These are phyloP conservation scores for Emergomyces orientalis DNA, from an alignment of 2,329 filamentous ascomycete genomes.

Conservation along the genomic window DNA sequence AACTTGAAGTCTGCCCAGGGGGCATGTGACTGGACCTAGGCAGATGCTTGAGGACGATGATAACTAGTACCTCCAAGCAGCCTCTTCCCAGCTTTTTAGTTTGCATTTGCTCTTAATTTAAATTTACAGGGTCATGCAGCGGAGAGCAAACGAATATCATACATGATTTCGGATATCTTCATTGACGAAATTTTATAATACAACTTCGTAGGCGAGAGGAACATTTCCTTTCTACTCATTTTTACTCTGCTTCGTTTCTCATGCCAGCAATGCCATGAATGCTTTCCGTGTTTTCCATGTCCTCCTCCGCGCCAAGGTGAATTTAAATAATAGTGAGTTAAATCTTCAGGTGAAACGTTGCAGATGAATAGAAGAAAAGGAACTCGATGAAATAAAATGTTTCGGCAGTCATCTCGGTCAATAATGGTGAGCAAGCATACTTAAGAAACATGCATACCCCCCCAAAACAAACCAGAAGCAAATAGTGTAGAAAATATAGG, in stretches of 20 bases:
- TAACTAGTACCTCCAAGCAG: too few relatives aligned
- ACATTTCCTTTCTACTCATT: background rate
- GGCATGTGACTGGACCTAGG: background rate
- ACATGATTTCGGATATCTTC: background rate
- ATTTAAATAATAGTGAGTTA: background rate
- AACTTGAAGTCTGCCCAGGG: background rate
- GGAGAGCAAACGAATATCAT: background rate
- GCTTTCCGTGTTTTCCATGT: background rate
- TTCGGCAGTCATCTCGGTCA: background rate
- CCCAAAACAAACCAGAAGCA: conserved; percentile 3
- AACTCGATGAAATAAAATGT: background rate
- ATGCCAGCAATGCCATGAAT: background rate
- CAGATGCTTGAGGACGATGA: too few relatives aligned
- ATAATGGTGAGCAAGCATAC: conserved; percentile 9
- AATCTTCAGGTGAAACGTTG: background rate
- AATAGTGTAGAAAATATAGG: conserved; percentile 1
- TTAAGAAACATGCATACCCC: conserved; percentile 7
- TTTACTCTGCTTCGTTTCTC: background rate
- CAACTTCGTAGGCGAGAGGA: background rate
- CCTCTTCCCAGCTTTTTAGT: background rate
- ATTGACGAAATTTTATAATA: conserved; percentile 4
- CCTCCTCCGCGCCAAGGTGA: background rate
- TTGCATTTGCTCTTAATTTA: background rate
- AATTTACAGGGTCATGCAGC: background rate
- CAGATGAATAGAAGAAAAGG: background rate